Conservation (phyloP, 2,329 filamentous ascomycete genomes). For the Pseudogymnoascus sp. region DNA sequence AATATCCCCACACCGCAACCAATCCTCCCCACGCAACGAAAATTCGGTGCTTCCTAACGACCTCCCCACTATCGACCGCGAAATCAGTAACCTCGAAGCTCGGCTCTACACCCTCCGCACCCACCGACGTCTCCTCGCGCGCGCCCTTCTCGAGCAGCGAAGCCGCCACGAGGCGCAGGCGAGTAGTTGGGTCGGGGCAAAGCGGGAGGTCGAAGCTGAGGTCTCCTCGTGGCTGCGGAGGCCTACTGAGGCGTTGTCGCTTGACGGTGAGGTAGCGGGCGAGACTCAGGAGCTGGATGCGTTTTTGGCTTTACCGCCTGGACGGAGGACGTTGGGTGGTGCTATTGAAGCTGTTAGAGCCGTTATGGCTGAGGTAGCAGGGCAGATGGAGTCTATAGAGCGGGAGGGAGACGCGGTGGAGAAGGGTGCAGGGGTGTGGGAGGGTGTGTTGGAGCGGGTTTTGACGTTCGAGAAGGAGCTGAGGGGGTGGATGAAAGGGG, state of each 20-base stretch:
- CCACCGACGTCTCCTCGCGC: background rate
- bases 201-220: background rate
- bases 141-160: background rate
- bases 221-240: background rate
- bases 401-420: constrained; percentile 57
- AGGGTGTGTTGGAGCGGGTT: constrained; percentile 49
- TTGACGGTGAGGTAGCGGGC: constrained; percentile 27
- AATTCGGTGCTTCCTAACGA: background rate
- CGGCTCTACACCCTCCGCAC: background rate
- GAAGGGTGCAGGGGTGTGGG: constrained; percentile 60
- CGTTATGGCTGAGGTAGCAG: background rate
- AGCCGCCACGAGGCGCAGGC: background rate
- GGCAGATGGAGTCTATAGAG: constrained; percentile 36
- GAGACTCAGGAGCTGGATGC: constrained; percentile 27
- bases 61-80: background rate
- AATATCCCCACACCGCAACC: background rate
- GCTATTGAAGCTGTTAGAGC: background rate
- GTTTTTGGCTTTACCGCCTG: constrained; percentile 52
- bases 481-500: constrained; percentile 42
- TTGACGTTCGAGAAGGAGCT: constrained; percentile 57
- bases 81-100: background rate
- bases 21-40: background rate
- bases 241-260: constrained; percentile 19
- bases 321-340: constrained; percentile 56
- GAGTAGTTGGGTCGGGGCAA: background rate